Evolutionary conservation across 495 filamentous ascomycete species (phyloP).

Genomic region (Aspergillus indologenus): DNA sequence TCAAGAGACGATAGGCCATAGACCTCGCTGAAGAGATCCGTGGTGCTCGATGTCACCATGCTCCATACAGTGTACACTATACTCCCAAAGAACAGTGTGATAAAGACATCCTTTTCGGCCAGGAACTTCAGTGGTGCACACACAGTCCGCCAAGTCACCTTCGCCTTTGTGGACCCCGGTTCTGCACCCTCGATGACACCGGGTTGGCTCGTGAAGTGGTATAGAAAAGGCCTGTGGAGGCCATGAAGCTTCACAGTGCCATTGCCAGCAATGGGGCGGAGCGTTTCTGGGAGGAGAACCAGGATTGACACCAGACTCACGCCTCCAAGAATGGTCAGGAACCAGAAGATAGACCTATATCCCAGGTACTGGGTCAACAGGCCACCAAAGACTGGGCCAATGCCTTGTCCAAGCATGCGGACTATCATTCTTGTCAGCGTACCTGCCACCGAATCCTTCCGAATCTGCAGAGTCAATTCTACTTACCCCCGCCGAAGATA

Average conservation of each 20-base stretch:
- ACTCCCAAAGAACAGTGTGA: slow-evolving; percentile 45
- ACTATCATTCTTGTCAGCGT: slow-evolving; percentile 17
- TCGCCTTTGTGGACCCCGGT: slow-evolving; percentile 25
- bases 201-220: slow-evolving; percentile 23
- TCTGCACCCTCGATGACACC: slow-evolving; percentile 21
- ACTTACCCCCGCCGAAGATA: slow-evolving; percentile 38
- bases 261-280: slow-evolving; percentile 69
- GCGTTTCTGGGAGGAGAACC: slow-evolving; percentile 65
- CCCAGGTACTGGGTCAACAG: slow-evolving; percentile 62
- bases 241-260: slow-evolving; percentile 46
- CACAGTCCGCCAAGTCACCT: slow-evolving; percentile 35
- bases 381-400: slow-evolving; percentile 66
- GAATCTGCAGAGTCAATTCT: background rate
- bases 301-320: slow-evolving; percentile 49
- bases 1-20: slow-evolving; percentile 35
- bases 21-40: slow-evolving; percentile 36
- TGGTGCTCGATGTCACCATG: slow-evolving; percentile 51
- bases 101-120: slow-evolving; percentile 43
- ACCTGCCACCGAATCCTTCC: background rate
- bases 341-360: slow-evolving; percentile 72
- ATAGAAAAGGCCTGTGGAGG: slow-evolving; percentile 38
- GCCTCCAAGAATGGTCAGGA: slow-evolving; percentile 57
- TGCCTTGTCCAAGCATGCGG: slow-evolving; percentile 50
- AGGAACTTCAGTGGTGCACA: slow-evolving; percentile 40
- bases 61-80: slow-evolving; percentile 50